Evolutionary conservation across 306 rosid species (phyloP).

Genomic region (Mimosa bimucronata): DNA sequence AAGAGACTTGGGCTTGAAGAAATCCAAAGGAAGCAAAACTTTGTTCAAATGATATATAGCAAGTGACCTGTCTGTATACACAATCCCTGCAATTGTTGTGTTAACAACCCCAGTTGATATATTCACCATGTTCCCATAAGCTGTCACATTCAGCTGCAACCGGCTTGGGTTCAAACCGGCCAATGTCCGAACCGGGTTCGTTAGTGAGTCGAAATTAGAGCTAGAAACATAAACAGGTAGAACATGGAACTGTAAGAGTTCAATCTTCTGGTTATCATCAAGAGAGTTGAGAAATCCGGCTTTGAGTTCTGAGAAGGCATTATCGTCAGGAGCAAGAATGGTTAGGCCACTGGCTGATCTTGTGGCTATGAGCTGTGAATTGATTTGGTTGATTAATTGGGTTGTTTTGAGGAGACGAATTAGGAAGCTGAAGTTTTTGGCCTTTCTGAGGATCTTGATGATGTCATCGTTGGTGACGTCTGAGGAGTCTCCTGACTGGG

Average conservation of each 20-base stretch:
- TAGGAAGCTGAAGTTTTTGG: conserved; percentile 53
- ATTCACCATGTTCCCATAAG: conserved; percentile 65
- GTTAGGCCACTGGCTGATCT: conserved; percentile 53
- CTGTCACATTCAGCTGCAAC: conserved; percentile 59
- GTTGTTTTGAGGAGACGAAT: conserved; percentile 68
- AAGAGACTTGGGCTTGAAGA: conserved; percentile 47
- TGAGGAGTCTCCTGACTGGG: conserved; percentile 12
- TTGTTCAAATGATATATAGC: conserved; percentile 64
- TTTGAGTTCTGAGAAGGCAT: conserved; percentile 57
- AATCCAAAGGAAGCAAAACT: conserved; percentile 59
- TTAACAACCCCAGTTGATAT: conserved; percentile 59
- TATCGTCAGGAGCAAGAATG: conserved; percentile 61
- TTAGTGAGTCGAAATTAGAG: conserved; percentile 64
- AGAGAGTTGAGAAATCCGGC: conserved; percentile 64
- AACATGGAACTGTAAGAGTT: conserved; percentile 61
- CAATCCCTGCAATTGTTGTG: conserved; percentile 56
- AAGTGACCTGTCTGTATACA: conserved; percentile 61
- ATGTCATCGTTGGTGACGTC: conserved; percentile 47
- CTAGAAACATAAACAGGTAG: conserved; percentile 53
- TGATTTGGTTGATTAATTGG: conserved; percentile 57
- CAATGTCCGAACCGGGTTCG: conserved; percentile 61
- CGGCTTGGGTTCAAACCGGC: conserved; percentile 55
- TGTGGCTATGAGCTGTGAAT: conserved; percentile 53
- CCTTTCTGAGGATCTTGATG: conserved; percentile 62
- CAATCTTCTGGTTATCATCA: conserved; percentile 52